Evolutionary conservation across 202 grass and related monocot species (phyloP), one percentile per base, ranked within the genome.

Genomic region (Musa balbisiana): DNA sequence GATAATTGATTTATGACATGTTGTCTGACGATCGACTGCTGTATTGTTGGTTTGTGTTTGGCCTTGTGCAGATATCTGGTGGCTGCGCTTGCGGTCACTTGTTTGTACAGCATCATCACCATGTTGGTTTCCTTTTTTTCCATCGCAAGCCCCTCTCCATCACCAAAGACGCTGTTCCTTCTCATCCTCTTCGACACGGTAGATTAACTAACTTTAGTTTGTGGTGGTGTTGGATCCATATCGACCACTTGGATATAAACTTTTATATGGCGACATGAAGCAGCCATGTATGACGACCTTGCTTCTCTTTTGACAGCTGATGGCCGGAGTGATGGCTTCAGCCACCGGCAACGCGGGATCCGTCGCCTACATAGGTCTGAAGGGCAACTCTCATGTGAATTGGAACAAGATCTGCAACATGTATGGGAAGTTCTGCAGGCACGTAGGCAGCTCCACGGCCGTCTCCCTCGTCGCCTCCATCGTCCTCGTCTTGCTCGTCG

Each of bases 321-420:
- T 89, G 73, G 83, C 75, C 1, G 87, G 24, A 1, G 73, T 96
- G 25, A 83, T 96, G 87, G 89, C 92, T 16, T 96, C 89, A 11
- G 92, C 89, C 24, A 90, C 83, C 0, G 92, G 92, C 3, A 24
- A 85, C 0, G 82, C 67, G 0, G 89, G 81, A 1, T 83, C 74
- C 0, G 73, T 96, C 15, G 92, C 87, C 8, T 96, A 91, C 77
- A 8, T 90, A 11, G 92, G 87, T 1, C 67, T 90, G 13, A 92
- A 86, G 72, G 92, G 92, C 1, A 90, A 96, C 71, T 80, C 85
- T 9, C 87, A 96, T 74, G 84, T 78, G 0, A 33, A 50, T 12
- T 96, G 92, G 92, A 74, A n/a, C 71, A 85, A 88, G 81, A 80
- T 96, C 24, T 96, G 92, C 81, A 65, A 79, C 80, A 0, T 55